Base-by-base conservation (phyloP, 1,284 basidiomycete species). In the Ustilago sp. region DNA sequence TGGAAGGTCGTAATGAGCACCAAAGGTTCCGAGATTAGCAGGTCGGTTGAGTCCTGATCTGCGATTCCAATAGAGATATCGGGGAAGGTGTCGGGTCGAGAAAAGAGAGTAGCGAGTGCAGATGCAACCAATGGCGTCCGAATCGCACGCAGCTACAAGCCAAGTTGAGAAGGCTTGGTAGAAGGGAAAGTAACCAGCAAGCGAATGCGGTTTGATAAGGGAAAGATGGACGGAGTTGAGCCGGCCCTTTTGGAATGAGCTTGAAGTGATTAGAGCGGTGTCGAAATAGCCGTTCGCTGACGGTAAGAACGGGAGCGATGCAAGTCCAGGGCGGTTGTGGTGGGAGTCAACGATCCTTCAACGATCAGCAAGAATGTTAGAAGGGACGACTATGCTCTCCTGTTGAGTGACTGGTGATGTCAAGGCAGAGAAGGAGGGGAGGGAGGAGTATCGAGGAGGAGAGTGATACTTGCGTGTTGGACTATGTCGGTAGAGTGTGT, bases 221-320 rank as follows among this genome's bases (percentile, higher is more conserved):
- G 12, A 55, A 54, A 48, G 13, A 59, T 51, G 60, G 72, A 69
- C 72, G 67, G 67, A 39, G 72, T 68, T 74, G 66, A 74, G 71
- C 66, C 71, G 61, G 65, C 32, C 71, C 65, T 67, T 45, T 48
- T 53, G 31, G 19, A 59, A 12, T 23, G 31, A 52, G 51, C 19
- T 54, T 32, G 39, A 39, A 58, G 50, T 31, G 54, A 47, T 38
- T 19, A 35, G 11, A 38, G 13, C 35, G 43, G 23, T 11, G n/a
- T 35, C 45, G 34, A 45, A 47, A 48, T 4, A 13, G 31, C 28
- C 28, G 48, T 32, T 23, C 31, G 48, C 11, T 15, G 23, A 50
- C 5, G 48, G 48, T 6, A 5, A 15, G 23, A 11, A 19, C 13
- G n/a, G 39, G 59, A 35, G 28, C 28, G 54, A 57, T 35, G 56